Evolutionary conservation across 106 monocot genomes (phyloP).

Genomic region (Allium sativum): DNA sequence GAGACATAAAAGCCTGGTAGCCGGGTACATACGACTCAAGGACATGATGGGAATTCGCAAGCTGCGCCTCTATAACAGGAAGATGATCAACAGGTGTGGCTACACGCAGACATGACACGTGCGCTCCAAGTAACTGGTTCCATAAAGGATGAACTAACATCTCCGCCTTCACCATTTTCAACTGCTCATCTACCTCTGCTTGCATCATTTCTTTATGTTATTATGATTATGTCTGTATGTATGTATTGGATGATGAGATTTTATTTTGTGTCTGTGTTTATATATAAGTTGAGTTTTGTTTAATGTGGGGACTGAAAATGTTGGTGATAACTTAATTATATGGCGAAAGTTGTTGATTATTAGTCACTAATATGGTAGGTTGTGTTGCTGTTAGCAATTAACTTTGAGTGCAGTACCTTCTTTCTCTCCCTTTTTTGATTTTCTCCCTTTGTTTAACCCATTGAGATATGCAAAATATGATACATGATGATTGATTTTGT

Average conservation of each 20-base stretch:
- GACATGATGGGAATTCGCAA: slow-evolving; percentile 50
- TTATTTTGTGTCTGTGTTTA: not conserved
- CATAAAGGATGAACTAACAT: slow-evolving; percentile 82
- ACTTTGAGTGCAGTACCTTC: slow-evolving; percentile 3
- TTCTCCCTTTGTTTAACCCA: not conserved
- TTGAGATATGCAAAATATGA: not conserved
- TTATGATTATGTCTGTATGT: not conserved
- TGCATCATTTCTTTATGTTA: slow-evolving; percentile 19
- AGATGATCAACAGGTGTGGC: slow-evolving; percentile 94
- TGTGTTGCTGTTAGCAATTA: slow-evolving; percentile 13
- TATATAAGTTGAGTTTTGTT: not conserved
- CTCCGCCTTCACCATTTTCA: slow-evolving; percentile 69
- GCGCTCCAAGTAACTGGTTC: slow-evolving; percentile 77
- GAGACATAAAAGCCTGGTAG: slow-evolving; percentile 55
- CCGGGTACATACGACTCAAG: slow-evolving; percentile 64
- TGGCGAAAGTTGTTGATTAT: slow-evolving; percentile 1
- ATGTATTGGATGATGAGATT: slow-evolving; percentile 1
- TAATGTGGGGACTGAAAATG: slow-evolving; percentile 13
- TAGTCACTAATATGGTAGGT: slow-evolving; percentile 13
- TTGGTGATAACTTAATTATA: not conserved
- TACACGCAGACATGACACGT: slow-evolving; percentile 80
- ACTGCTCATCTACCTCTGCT: slow-evolving; percentile 36
- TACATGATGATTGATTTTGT: not conserved
- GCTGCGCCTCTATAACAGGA: slow-evolving; percentile 80
- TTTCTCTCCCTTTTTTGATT: not conserved